Evolutionary conservation across 352 stramenopile species (phyloP), one percentile per base, ranked within the genome.

Genomic region (Pythium chondricola): DNA sequence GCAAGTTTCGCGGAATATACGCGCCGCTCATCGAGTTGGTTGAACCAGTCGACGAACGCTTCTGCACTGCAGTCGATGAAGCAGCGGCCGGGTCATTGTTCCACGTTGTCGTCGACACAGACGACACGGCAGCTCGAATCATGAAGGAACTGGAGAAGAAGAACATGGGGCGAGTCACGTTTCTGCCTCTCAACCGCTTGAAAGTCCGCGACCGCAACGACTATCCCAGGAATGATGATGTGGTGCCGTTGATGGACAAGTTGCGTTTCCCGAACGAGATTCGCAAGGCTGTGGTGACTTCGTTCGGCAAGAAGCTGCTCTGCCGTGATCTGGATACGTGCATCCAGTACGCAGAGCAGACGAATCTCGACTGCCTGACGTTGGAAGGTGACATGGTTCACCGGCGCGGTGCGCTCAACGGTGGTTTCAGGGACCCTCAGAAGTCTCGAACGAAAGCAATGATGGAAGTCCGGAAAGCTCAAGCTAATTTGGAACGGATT

Each of bases 51-150:
- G 83, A 91, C 25, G 77, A 95, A 25, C 78, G 84, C 24, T 99
- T 98, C 59, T 94, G 88, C 47, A 97, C 87, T 13, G 95, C 94
- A 24, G 75, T 97, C 1, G 97, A 99, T 61, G 93, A 98, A 47
- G 95, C 96, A 31, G 96, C 95, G 4, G 93, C 97, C 8, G 96
- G 93, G 27, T 79, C 84, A 35, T 82, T 99, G 20, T 99, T 99
- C 67, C 95, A 99, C 61, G 93, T 99, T 14, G 95, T 99, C 42
- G 97, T 99, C 18, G 95, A 99, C 67, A 98, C 87, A 3, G 97
- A 99, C 59, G 93, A 95, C 39, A 98, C 95, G 14, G 97, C 96
- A 2, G 81, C 95, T 11, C 58, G 74, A 26, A 84, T 99, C 39
- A 98, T 99, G 87, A 74, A 80, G 42, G 82, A 97, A 21, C 71